phyloP scores from a whole-genome alignment of 352 stramenopile species.

The Phytopythium delawarense region DNA sequence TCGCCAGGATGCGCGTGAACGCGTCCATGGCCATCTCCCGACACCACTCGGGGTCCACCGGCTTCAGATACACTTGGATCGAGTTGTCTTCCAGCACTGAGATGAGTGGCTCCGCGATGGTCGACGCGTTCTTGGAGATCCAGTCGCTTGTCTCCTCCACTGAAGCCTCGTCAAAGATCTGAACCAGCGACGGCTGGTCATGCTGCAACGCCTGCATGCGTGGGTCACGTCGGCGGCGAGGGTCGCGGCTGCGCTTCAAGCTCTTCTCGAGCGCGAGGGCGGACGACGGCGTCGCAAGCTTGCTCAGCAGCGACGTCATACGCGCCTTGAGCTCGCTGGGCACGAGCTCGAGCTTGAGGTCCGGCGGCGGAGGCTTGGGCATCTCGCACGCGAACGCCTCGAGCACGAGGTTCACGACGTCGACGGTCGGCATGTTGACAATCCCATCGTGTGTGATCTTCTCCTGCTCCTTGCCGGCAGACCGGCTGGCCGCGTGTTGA shows the following conservation, averaged over 20 bases:
- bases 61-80: slow-evolving; percentile 73
- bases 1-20: slow-evolving; percentile 66
- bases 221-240: slow-evolving; percentile 42
- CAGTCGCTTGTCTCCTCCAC: slow-evolving; percentile 70
- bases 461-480: slow-evolving; percentile 1
- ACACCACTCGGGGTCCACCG: slow-evolving; percentile 50
- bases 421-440: slow-evolving; percentile 69
- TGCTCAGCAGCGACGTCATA: slow-evolving; percentile 48
- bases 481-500: slow-evolving; percentile 6
- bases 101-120: slow-evolving; percentile 73
- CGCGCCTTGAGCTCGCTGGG: slow-evolving; percentile 73
- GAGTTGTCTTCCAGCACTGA: slow-evolving; percentile 72
- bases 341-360: slow-evolving; percentile 59
- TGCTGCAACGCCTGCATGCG: slow-evolving; percentile 30
- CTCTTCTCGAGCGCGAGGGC: slow-evolving; percentile 67
- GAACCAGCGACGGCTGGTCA: slow-evolving; percentile 49
- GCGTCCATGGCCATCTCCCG: slow-evolving; percentile 71
- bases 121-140: slow-evolving; percentile 78
- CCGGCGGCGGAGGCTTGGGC: slow-evolving; percentile 33
- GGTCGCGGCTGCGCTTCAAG: slow-evolving; percentile 63
- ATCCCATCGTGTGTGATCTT: slow-evolving; percentile 62
- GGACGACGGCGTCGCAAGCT: slow-evolving; percentile 74
- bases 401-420: slow-evolving; percentile 73
- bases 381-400: slow-evolving; percentile 61
- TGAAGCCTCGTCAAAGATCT: slow-evolving; percentile 61